Evolutionary conservation across 345 rosid genomes (phyloP).

Genomic region (Ailanthus altissimus): DNA sequence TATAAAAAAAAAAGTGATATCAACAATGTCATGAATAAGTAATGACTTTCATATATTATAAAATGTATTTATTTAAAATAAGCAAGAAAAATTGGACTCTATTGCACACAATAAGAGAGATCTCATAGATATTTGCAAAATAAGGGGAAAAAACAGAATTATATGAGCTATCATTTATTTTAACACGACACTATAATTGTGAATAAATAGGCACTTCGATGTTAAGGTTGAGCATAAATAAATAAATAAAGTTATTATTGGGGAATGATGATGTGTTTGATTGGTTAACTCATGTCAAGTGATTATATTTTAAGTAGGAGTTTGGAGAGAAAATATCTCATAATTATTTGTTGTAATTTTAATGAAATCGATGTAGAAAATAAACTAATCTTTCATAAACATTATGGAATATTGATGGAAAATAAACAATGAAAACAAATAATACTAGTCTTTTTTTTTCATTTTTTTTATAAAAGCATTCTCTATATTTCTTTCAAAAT

Average conservation of each 20-base stretch:
- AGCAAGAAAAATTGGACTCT: neutral
- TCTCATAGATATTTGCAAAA: too few relatives aligned
- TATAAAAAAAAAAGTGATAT: neutral
- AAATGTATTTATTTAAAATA: neutral
- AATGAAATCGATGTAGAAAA: too few relatives aligned
- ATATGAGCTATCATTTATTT: too few relatives aligned
- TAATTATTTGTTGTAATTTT: neutral
- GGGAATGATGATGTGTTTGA: neutral
- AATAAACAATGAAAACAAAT: too few relatives aligned
- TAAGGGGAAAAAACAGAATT: too few relatives aligned
- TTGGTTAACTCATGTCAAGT: neutral
- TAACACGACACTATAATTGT: too few relatives aligned
- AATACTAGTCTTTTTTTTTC: too few relatives aligned
- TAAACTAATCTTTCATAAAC: too few relatives aligned
- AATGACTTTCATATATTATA: neutral
- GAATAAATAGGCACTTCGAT: neutral
- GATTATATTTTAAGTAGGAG: neutral
- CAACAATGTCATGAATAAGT: neutral
- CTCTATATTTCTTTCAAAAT: too few relatives aligned
- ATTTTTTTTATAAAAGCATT: too few relatives aligned
- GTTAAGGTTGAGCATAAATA: neutral
- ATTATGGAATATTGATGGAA: too few relatives aligned
- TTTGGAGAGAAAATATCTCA: neutral
- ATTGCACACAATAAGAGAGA: neutral
- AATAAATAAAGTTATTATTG: neutral